These are phyloP conservation scores for Ustilago lituana DNA, from an alignment of 1,284 basidiomycete species.

Conservation along the genomic window DNA sequence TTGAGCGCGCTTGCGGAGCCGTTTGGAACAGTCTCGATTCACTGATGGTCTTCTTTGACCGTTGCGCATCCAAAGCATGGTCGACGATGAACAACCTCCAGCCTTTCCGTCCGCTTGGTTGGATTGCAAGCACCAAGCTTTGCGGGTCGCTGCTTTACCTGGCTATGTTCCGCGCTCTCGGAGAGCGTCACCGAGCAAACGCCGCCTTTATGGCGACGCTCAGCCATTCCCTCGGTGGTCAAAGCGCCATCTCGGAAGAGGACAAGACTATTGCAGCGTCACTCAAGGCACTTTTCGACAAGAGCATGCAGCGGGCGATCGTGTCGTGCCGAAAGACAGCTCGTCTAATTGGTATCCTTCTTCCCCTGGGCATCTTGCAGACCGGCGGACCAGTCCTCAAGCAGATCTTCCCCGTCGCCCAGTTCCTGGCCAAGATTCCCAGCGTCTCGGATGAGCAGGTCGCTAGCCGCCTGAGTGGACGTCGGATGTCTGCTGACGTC, in stretches of 20 bases:
- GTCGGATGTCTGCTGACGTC: neutral
- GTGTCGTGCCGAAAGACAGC: conserved; percentile 51
- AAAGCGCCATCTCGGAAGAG: conserved; percentile 38
- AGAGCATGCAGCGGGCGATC: conserved; percentile 47
- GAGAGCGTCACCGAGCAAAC: conserved; percentile 48
- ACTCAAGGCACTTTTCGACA: conserved; percentile 50
- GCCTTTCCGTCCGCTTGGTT: conserved; percentile 53
- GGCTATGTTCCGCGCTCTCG: conserved; percentile 50
- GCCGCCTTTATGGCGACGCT: conserved; percentile 46
- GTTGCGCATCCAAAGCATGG: conserved; percentile 49
- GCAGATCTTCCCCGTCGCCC: conserved; percentile 54
- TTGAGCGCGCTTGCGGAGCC: conserved; percentile 50
- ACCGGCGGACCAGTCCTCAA: conserved; percentile 51
- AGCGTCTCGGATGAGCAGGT: conserved; percentile 41
- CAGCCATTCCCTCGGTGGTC: conserved; percentile 25
- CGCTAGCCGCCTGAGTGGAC: conserved; percentile 13
- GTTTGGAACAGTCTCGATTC: conserved; percentile 61
- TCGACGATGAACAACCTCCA: conserved; percentile 55
- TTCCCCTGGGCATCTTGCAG: conserved; percentile 53
- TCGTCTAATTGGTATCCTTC: conserved; percentile 45
- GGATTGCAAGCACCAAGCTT: conserved; percentile 56
- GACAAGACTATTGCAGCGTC: conserved; percentile 35
- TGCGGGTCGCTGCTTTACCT: conserved; percentile 53
- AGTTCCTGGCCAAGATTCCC: conserved; percentile 54
- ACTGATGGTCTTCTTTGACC: conserved; percentile 60